phyloP scores from a whole-genome alignment of 2,329 filamentous ascomycete species.

The Colletotrichum gigasporum region DNA sequence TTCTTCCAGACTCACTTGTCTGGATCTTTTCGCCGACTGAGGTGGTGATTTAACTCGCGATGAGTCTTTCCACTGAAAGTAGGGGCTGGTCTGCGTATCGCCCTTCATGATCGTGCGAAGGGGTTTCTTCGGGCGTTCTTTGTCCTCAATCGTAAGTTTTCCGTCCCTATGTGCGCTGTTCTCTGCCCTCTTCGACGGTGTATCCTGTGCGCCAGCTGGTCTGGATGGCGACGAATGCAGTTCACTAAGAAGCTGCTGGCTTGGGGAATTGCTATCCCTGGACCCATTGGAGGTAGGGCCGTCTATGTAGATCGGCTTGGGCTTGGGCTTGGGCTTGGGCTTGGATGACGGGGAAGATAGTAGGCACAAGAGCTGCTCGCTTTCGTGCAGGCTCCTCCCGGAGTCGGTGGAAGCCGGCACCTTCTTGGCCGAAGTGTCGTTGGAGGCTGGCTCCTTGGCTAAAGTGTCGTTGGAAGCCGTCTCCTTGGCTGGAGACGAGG shows the following conservation, averaged over 20 bases:
- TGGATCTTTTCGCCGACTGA: not conserved
- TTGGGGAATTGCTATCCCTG: not conserved
- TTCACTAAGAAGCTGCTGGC: constrained; percentile 16
- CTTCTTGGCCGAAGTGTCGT: no score
- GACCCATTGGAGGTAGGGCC: not conserved
- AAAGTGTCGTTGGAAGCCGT: no score
- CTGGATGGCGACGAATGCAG: not conserved
- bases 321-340: not conserved
- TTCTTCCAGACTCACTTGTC: not conserved
- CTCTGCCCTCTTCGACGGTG: not conserved
- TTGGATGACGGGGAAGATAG: constrained; percentile 12
- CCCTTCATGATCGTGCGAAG: not conserved
- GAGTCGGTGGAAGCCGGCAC: not conserved
- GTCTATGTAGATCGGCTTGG: not conserved
- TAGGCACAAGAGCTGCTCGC: not conserved
- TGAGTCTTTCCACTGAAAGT: not conserved
- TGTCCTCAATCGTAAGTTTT: not conserved
- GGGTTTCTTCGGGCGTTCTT: not conserved
- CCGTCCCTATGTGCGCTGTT: not conserved
- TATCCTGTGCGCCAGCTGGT: not conserved
- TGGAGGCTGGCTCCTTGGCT: no score
- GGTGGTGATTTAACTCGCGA: not conserved
- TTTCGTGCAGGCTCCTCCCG: not conserved
- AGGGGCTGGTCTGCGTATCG: not conserved
- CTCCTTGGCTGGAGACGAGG: not conserved